These are phyloP conservation scores for Rubia yunnanensis DNA, from an alignment of 257 asterid species.

Conservation along the genomic window DNA sequence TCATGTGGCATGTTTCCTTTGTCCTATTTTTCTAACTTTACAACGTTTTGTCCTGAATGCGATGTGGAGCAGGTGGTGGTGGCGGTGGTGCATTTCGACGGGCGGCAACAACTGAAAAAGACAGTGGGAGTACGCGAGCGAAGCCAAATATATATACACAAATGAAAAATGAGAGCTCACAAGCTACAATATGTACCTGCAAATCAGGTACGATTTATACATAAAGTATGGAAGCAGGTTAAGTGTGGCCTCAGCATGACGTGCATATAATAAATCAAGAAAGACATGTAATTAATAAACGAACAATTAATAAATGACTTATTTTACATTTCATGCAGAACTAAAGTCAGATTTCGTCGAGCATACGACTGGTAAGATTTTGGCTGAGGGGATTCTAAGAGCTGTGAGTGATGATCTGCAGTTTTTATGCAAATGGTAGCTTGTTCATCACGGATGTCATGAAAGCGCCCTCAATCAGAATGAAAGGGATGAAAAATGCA, in stretches of 20 bases:
- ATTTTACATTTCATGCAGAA: background rate
- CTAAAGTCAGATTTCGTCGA: conserved; percentile 6
- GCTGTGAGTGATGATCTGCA: conserved; percentile 12
- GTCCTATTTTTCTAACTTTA: background rate
- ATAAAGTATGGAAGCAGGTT: too few relatives aligned
- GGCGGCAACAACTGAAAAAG: background rate
- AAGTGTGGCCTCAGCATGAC: too few relatives aligned
- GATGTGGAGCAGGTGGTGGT: background rate
- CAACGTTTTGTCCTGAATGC: background rate
- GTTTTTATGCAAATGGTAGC: conserved; percentile 26
- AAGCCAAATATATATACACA: background rate
- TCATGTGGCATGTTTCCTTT: background rate
- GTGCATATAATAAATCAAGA: too few relatives aligned
- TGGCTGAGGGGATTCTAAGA: conserved; percentile 8
- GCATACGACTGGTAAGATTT: conserved; percentile 15
- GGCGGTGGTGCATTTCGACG: background rate
- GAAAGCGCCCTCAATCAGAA: conserved; percentile 34
- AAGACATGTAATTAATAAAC: too few relatives aligned
- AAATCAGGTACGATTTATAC: too few relatives aligned
- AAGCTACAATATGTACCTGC: too few relatives aligned
- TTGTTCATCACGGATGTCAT: conserved; percentile 46
- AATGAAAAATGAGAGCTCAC: background rate
- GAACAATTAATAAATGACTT: background rate
- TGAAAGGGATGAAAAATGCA: conserved; percentile 33
- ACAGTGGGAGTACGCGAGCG: background rate